These are phyloP conservation scores for Cercospora beticola DNA, from an alignment of 2,329 filamentous ascomycete species.

Conservation along the genomic window DNA sequence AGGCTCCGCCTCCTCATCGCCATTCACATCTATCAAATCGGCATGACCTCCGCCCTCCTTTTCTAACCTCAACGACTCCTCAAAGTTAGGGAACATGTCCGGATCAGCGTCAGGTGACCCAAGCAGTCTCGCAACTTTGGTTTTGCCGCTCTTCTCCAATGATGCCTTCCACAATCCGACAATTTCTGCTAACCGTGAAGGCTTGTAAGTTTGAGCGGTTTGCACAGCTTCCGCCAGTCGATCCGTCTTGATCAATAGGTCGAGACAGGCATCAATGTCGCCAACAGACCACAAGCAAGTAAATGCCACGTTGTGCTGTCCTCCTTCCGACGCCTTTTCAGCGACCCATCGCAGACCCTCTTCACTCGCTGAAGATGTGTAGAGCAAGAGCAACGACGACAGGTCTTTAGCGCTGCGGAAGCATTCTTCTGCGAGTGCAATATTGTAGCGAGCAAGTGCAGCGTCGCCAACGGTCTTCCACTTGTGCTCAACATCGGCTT, in stretches of 20 bases:
- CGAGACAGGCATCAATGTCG: slow-evolving; percentile 77
- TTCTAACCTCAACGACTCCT: slow-evolving; percentile 82
- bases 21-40: slow-evolving; percentile 44
- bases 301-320: slow-evolving; percentile 90
- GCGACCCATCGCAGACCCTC: slow-evolving; percentile 72
- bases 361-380: slow-evolving; percentile 79
- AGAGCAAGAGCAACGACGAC: slow-evolving; percentile 81
- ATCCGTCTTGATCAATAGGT: slow-evolving; percentile 75
- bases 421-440: slow-evolving; percentile 85
- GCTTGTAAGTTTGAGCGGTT: slow-evolving; percentile 94
- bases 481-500: slow-evolving; percentile 89
- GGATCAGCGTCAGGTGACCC: slow-evolving; percentile 70
- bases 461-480: slow-evolving; percentile 98
- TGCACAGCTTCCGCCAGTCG: slow-evolving; percentile 82
- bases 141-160: slow-evolving; percentile 81
- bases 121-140: slow-evolving; percentile 77
- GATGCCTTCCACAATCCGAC: slow-evolving; percentile 78
- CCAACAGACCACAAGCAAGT: slow-evolving; percentile 84
- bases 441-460: slow-evolving; percentile 81
- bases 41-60: slow-evolving; percentile 59
- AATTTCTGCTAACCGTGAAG: slow-evolving; percentile 66
- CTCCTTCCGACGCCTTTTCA: slow-evolving; percentile 69
- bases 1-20: slow-evolving; percentile 24
- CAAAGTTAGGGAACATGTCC: slow-evolving; percentile 90
- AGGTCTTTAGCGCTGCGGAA: slow-evolving; percentile 89